Percentiles rank a stretch among this genome's conserved stretches.
Evolutionary conservation across 1,284 basidiomycete species (phyloP).

Genomic region (Lentinula novae-zelandiae): DNA sequence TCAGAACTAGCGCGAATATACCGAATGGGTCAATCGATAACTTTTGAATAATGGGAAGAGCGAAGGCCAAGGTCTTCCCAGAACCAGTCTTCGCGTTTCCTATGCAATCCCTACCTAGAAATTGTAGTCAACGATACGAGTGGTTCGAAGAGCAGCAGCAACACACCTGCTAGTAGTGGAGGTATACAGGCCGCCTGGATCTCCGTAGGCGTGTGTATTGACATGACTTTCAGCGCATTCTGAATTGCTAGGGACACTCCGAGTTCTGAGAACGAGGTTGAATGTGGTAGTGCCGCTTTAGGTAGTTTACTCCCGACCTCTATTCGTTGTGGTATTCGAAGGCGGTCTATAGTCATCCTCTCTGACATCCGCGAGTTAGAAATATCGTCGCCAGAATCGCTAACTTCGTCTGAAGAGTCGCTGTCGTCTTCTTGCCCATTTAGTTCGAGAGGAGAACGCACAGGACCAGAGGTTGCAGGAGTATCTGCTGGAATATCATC

Average conservation of each 20-base stretch:
- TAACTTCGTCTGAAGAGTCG: neutral
- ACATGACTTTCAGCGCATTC: conserved; percentile 74
- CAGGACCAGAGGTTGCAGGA: conserved; percentile 6
- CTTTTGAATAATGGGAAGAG: conserved; percentile 91
- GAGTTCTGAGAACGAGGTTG: conserved; percentile 61
- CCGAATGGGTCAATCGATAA: conserved; percentile 89
- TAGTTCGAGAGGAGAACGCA: neutral
- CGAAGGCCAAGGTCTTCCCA: conserved; percentile 97
- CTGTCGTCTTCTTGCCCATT: conserved; percentile 6
- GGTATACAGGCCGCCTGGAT: conserved; percentile 92
- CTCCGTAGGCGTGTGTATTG: conserved; percentile 83
- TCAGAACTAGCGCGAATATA: conserved; percentile 90
- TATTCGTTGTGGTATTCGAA: neutral
- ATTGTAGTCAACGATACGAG: neutral
- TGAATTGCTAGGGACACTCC: conserved; percentile 75
- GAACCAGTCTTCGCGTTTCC: conserved; percentile 98
- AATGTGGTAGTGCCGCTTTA: conserved; percentile 1
- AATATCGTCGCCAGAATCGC: neutral
- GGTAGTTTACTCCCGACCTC: neutral
- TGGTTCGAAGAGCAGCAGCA: neutral
- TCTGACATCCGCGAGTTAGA: neutral
- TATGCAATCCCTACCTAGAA: conserved; percentile 84
- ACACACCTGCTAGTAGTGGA: conserved; percentile 72
- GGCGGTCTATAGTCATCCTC: neutral
- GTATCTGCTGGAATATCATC: conserved; percentile 9